Evolutionary conservation across 2,329 filamentous ascomycete genomes (phyloP), one percentile per base, ranked within the genome.

Genomic region (Phialophora expanda): DNA sequence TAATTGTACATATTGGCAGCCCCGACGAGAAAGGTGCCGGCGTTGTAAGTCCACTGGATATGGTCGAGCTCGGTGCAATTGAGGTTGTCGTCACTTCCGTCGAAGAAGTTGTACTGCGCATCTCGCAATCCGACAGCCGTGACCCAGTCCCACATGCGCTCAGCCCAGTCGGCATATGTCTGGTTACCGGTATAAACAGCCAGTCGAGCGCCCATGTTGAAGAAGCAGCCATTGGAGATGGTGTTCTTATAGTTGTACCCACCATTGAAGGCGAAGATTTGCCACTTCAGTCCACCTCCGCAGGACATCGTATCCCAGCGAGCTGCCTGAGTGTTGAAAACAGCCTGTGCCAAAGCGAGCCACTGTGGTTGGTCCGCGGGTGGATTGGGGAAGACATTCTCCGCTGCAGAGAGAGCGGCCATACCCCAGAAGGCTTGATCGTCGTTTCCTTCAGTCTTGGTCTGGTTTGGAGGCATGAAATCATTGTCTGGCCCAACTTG

Each of bases 381-480:
- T 4, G 90, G 89, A 72, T 92, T 85, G 1, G 89, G 89, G 73
- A 90, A 94, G 69, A 87, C 88, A 73, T 89, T 86, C 78, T 96
- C 92, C 44, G 90, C 89, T 2, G 92, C 92, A 9, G 86, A 85
- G 83, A 96, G 90, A 66, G 89, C 90, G 0, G 91, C 87, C 81
- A 95, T 85, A n/a, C 86, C 90, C 92, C 92, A 96, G 78, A 95
- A 94, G 5, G 90, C 89, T 82, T 89, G 84, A 70, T 87, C 83
- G 68, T 86, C 83, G 69, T 86, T 86, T 6, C 79, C 79, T 48
- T 81, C 75, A 28, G 79, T 80, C 55, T 78, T 76, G 44, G 78
- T 80, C 66, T 80, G 79, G 69, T 83, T 82, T 38, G 84, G 82
- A 4, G 92, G 90, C 87, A 94, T 93, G 75, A 90, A 95, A 74